phyloP scores from a whole-genome alignment of 2,329 filamentous ascomycete genomes.

The Arthrobotrys musiformis region DNA sequence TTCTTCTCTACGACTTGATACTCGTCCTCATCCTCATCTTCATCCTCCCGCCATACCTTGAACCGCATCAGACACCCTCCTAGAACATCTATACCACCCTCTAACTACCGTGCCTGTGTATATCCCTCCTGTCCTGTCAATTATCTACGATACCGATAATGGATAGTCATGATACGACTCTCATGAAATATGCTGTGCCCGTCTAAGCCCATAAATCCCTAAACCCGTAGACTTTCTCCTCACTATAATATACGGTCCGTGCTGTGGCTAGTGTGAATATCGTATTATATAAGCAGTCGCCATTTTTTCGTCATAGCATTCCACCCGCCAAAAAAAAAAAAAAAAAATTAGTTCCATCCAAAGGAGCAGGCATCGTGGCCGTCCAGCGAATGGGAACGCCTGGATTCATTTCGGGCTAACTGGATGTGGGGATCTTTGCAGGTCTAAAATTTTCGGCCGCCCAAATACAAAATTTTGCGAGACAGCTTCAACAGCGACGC shows the following conservation, averaged over 20 bases:
- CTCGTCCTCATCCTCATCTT: conserved; percentile 6
- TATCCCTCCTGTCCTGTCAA: conserved; percentile 53
- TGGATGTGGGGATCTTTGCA: conserved; percentile 41
- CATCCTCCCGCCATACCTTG: conserved; percentile 23
- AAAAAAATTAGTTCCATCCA: neutral
- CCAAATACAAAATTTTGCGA: conserved; percentile 43
- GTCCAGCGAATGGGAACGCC: conserved; percentile 38
- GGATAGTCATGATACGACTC: conserved; percentile 53
- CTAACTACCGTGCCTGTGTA: conserved; percentile 43
- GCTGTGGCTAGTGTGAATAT: no score
- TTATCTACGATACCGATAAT: conserved; percentile 52
- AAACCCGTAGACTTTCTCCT: neutral
- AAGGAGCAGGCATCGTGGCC: conserved; percentile 24
- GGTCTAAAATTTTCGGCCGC: conserved; percentile 32
- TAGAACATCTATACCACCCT: neutral
- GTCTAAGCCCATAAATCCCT: neutral
- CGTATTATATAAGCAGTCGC: neutral
- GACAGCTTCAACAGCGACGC: conserved; percentile 27
- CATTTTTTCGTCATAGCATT: conserved; percentile 3
- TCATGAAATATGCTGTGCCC: conserved; percentile 35
- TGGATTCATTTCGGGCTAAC: conserved; percentile 38
- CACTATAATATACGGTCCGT: no score
- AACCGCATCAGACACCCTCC: conserved; percentile 22
- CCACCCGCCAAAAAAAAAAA: neutral
- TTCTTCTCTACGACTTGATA: conserved; percentile 52